Evolutionary conservation across 1,284 basidiomycete genomes (phyloP).

Genomic region (Inonotus obliquus): DNA sequence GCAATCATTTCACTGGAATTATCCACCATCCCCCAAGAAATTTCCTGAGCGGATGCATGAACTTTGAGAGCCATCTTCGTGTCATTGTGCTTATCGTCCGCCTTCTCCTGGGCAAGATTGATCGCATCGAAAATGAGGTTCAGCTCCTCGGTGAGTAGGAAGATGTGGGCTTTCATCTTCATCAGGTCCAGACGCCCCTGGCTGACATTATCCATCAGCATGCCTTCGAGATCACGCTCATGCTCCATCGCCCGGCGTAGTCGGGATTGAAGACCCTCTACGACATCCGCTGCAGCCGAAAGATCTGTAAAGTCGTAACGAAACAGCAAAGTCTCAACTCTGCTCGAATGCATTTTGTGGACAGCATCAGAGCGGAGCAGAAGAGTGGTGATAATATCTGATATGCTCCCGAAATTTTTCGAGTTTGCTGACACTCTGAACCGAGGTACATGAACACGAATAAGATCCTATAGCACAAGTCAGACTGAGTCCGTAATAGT

Average conservation of each 20-base stretch:
- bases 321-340: conserved; percentile 82
- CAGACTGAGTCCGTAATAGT: conserved; percentile 4
- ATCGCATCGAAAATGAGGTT: conserved; percentile 89
- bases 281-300: conserved; percentile 59
- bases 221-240: conserved; percentile 46
- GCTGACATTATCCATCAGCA: conserved; percentile 36
- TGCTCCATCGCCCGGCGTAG: conserved; percentile 67
- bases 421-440: conserved; percentile 89
- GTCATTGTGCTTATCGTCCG: conserved; percentile 59
- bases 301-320: conserved; percentile 90
- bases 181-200: conserved; percentile 55
- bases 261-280: conserved; percentile 71
- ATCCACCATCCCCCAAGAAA: conserved; percentile 94
- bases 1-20: conserved; percentile 71
- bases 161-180: conserved; percentile 72
- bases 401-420: conserved; percentile 83
- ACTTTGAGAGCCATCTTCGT: conserved; percentile 81
- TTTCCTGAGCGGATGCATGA: conserved; percentile 79
- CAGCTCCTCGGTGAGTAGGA: conserved; percentile 76
- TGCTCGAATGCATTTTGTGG: conserved; percentile 71
- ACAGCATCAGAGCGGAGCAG: conserved; percentile 86
- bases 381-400: conserved; percentile 84
- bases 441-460: conserved; percentile 77
- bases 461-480: conserved; percentile 57
- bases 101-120: conserved; percentile 72